phyloP scores from a whole-genome alignment of 2,329 filamentous ascomycete species.

The Aotearoamyces nothofagi region DNA sequence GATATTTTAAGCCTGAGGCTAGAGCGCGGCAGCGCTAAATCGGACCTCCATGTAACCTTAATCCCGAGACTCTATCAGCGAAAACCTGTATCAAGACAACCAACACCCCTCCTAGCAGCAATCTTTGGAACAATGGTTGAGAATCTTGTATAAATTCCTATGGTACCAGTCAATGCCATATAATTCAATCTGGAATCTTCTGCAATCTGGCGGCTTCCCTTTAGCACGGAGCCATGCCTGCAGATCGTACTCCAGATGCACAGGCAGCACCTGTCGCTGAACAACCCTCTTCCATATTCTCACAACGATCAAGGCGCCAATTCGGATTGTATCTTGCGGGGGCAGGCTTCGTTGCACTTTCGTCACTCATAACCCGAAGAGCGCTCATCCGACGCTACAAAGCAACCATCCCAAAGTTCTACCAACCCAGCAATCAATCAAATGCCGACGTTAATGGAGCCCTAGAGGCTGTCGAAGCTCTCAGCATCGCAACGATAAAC shows the following conservation, averaged over 20 bases:
- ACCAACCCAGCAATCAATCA: slow-evolving; percentile 42
- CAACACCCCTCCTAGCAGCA: not conserved
- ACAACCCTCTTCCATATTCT: slow-evolving; percentile 15
- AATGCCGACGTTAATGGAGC: slow-evolving; percentile 42
- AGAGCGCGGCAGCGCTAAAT: too few species aligned
- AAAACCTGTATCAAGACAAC: not conserved
- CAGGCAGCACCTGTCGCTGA: slow-evolving; percentile 3
- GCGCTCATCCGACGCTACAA: slow-evolving; percentile 48
- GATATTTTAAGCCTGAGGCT: too few species aligned
- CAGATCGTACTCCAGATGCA: slow-evolving; percentile 1
- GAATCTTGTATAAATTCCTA: not conserved
- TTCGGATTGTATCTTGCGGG: slow-evolving; percentile 61
- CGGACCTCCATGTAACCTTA: too few species aligned
- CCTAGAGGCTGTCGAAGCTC: slow-evolving; percentile 65
- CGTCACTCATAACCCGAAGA: slow-evolving; percentile 56
- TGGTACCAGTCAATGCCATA: not conserved
- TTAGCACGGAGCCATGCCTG: not conserved
- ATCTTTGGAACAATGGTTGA: not conserved
- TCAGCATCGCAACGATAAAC: slow-evolving; percentile 79
- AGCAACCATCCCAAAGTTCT: slow-evolving; percentile 54
- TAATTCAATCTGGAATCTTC: not conserved
- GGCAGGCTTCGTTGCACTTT: slow-evolving; percentile 58
- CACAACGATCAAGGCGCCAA: slow-evolving; percentile 30
- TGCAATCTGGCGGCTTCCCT: not conserved
- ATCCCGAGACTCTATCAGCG: not conserved